Percentiles rank a stretch among this genome's conserved stretches.
Evolutionary conservation across 2,329 filamentous ascomycete genomes (phyloP).

Genomic region (Bipolaris zeicola): DNA sequence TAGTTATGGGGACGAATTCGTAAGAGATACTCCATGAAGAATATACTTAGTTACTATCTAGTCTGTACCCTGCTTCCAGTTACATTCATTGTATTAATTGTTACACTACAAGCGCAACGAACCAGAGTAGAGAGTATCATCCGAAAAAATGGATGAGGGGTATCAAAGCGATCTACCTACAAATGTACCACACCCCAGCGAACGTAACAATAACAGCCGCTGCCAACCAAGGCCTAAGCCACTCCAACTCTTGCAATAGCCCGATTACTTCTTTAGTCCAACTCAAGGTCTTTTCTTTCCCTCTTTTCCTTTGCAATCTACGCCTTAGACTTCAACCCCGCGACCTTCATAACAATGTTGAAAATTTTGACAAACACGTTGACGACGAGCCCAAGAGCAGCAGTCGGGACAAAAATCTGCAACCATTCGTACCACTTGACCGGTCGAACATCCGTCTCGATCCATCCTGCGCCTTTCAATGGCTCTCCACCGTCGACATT

Average conservation of each 20-base stretch:
- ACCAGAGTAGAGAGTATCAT: not conserved
- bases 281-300: not conserved
- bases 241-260: not conserved
- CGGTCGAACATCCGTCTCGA: slow-evolving; percentile 55
- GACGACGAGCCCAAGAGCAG: slow-evolving; percentile 44
- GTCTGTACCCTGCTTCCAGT: not conserved
- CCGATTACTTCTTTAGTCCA: too few species aligned
- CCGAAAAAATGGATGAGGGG: slow-evolving; percentile 13
- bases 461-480: slow-evolving; percentile 49
- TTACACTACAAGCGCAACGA: not conserved
- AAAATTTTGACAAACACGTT: slow-evolving; percentile 37
- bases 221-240: not conserved
- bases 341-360: slow-evolving; percentile 27
- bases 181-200: slow-evolving; percentile 1
- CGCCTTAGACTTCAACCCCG: slow-evolving; percentile 12
- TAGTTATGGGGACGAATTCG: too few species aligned
- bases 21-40: too few species aligned
- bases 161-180: slow-evolving; percentile 20
- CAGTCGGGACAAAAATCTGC: slow-evolving; percentile 51
- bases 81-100: not conserved
- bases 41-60: too few species aligned
- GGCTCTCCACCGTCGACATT: slow-evolving; percentile 24
- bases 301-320: not conserved
- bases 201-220: not conserved
- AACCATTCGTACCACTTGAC: slow-evolving; percentile 49